Evolutionary conservation across 2,329 filamentous ascomycete genomes (phyloP).

Genomic region (Fusarium bactridioides): DNA sequence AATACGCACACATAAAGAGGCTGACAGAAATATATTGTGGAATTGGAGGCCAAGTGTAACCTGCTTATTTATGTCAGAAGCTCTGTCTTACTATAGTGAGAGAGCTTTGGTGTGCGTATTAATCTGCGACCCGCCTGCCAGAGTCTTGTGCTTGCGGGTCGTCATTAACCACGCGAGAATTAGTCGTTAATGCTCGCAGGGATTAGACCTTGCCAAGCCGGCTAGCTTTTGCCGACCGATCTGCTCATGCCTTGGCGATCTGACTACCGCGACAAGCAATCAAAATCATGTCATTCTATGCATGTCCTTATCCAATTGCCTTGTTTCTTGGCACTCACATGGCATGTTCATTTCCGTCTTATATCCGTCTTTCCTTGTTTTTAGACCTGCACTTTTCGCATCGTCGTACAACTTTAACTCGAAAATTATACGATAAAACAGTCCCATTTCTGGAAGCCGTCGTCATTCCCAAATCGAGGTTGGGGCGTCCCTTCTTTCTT

Average conservation of each 20-base stretch:
- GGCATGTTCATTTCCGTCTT: neutral
- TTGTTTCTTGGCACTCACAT: constrained; percentile 2
- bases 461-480: neutral
- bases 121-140: neutral
- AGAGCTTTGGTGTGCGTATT: too few relatives aligned
- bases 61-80: too few relatives aligned
- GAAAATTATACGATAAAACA: neutral
- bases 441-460: neutral
- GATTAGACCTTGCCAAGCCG: constrained; percentile 33
- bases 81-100: too few relatives aligned
- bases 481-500: neutral
- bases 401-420: neutral
- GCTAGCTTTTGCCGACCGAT: constrained; percentile 38
- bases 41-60: too few relatives aligned
- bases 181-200: constrained; percentile 5
- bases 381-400: neutral
- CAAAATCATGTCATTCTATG: constrained; percentile 21
- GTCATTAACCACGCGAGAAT: constrained; percentile 3
- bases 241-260: constrained; percentile 33
- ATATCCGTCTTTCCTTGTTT: constrained; percentile 1
- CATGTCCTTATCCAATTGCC: constrained; percentile 13
- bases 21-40: too few relatives aligned
- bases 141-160: constrained; percentile 5
- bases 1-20: too few relatives aligned
- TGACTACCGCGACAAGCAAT: neutral